Percentiles rank a stretch among this genome's conserved stretches.
Conservation (phyloP, 768 basidiomycete species). For the Podaxis sp. region DNA sequence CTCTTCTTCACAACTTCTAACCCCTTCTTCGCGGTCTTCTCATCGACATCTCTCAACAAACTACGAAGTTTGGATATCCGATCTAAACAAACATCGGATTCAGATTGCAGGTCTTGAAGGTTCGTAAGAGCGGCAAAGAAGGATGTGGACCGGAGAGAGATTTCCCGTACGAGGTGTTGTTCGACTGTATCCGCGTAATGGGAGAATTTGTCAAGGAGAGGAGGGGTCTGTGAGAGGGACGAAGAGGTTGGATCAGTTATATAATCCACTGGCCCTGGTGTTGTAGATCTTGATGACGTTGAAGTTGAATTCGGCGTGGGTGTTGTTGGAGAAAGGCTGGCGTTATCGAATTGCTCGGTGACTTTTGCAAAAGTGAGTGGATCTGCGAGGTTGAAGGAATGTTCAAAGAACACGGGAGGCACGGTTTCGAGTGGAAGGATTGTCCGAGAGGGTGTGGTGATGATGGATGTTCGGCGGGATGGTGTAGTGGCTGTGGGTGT, state of each 20-base stretch:
- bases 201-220: constrained; percentile 84
- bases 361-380: constrained; percentile 74
- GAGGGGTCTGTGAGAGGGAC: constrained; percentile 59
- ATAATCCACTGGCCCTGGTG: constrained; percentile 23
- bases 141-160: constrained; percentile 82
- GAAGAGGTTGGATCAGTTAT: constrained; percentile 44
- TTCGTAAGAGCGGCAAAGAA: constrained; percentile 97
- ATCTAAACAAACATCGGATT: constrained; percentile 77
- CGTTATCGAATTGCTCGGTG: constrained; percentile 47
- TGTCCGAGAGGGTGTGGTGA: constrained; percentile 27
- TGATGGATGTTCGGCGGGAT: constrained; percentile 16
- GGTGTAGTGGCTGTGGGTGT: constrained; percentile 17
- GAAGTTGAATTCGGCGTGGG: constrained; percentile 18
- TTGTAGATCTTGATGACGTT: not conserved
- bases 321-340: not conserved
- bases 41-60: constrained; percentile 72
- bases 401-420: constrained; percentile 76
- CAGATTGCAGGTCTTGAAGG: constrained; percentile 86
- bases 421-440: constrained; percentile 73
- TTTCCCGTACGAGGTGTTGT: constrained; percentile 90
- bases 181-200: constrained; percentile 93
- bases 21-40: constrained; percentile 73
- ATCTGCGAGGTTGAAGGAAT: constrained; percentile 76
- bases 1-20: constrained; percentile 69
- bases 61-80: constrained; percentile 70